These are phyloP conservation scores for Trichosporon ovoides DNA, from an alignment of 1,284 basidiomycete genomes.

Conservation along the genomic window DNA sequence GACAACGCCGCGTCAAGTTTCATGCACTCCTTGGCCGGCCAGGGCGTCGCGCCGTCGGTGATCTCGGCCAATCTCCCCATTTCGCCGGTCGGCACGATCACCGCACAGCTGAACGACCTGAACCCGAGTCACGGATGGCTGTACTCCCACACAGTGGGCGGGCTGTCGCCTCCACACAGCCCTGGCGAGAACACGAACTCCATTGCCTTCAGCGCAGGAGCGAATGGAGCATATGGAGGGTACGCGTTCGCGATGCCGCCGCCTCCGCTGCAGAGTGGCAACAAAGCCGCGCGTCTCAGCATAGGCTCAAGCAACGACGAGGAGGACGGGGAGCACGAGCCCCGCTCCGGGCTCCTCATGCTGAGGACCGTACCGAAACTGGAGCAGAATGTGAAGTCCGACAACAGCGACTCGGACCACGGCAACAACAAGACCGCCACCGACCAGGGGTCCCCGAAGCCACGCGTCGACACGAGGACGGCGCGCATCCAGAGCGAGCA, in stretches of 20 bases:
- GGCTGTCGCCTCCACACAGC: not conserved
- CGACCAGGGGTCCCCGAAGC: not conserved
- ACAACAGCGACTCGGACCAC: constrained; percentile 1
- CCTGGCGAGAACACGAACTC: not conserved
- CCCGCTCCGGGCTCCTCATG: not conserved
- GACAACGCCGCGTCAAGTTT: not conserved
- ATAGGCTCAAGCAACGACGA: constrained; percentile 1
- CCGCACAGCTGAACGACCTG: not conserved
- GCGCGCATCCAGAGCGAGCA: constrained; percentile 40
- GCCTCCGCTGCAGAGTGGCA: not conserved
- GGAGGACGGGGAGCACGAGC: not conserved
- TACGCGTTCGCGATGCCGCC: not conserved
- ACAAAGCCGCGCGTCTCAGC: not conserved
- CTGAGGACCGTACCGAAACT: not conserved
- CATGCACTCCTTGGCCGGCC: not conserved
- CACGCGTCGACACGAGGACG: not conserved
- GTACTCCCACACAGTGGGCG: not conserved
- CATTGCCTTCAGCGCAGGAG: not conserved
- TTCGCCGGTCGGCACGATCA: not conserved
- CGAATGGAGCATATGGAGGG: not conserved
- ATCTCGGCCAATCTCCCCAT: not conserved
- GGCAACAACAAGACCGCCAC: not conserved
- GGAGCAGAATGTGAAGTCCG: not conserved
- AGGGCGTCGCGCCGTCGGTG: not conserved
- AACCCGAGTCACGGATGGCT: not conserved